Conservation (phyloP, 2,329 filamentous ascomycete species). For the Exophiala sideris region DNA sequence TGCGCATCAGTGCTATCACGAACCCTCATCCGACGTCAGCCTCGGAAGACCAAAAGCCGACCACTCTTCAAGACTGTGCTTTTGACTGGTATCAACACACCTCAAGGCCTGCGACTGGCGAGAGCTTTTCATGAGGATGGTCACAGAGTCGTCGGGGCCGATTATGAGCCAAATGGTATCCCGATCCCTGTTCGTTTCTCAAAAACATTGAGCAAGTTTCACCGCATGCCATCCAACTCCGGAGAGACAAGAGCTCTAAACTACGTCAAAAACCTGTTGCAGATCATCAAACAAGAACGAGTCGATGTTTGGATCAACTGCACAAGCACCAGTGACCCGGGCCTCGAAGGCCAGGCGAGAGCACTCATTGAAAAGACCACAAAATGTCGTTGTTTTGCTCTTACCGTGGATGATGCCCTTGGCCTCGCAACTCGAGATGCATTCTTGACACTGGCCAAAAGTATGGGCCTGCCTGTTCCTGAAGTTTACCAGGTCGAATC, state of each 20-base stretch:
- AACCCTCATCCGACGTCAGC: constrained; percentile 27
- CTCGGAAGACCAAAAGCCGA: constrained; percentile 26
- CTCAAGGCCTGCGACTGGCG: constrained; percentile 65
- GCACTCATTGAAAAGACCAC: constrained; percentile 59
- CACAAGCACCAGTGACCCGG: constrained; percentile 60
- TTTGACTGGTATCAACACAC: constrained; percentile 69
- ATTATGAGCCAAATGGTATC: constrained; percentile 52
- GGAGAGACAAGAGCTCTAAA: constrained; percentile 18
- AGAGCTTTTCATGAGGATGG: constrained; percentile 63
- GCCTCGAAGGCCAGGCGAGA: constrained; percentile 64
- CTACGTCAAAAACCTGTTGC: constrained; percentile 57
- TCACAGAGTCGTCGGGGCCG: constrained; percentile 68
- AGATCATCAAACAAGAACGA: constrained; percentile 58
- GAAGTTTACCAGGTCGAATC: constrained; percentile 54
- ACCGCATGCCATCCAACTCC: constrained; percentile 36
- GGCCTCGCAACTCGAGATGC: constrained; percentile 8
- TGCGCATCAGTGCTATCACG: constrained; percentile 30
- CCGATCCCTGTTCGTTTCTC: constrained; percentile 60
- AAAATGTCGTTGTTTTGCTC: constrained; percentile 47
- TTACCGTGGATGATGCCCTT: constrained; percentile 5
- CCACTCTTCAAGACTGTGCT: constrained; percentile 57
- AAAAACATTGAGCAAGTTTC: constrained; percentile 53
- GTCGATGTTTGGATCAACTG: constrained; percentile 72
- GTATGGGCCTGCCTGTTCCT: constrained; percentile 41
- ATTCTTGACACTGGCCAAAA: constrained; percentile 15